Conservation (phyloP, 225 moss, liverwort and hornwort genomes). For the Pleurozium schreberi region DNA sequence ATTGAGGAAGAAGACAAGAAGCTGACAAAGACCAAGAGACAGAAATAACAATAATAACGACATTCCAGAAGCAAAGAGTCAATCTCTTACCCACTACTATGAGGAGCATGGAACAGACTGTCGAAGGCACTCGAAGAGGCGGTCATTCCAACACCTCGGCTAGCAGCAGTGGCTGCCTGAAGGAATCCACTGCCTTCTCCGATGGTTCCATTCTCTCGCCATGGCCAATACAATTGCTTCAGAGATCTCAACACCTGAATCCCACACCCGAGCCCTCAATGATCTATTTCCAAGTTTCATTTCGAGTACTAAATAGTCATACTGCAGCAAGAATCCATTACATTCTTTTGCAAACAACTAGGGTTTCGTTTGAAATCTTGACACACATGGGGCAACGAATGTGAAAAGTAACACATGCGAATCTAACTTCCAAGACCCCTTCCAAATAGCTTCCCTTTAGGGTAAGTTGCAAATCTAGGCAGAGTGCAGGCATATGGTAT, state of each 20-base stretch:
- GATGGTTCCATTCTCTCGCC: conserved; percentile 66
- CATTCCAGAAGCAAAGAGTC: not conserved
- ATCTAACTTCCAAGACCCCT: not conserved
- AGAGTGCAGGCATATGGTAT: not conserved
- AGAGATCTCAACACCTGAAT: conserved; percentile 31
- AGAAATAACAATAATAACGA: not conserved
- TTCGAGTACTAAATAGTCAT: not conserved
- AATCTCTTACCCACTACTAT: conserved; percentile 21
- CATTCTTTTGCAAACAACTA: not conserved
- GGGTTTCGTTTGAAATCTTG: not conserved
- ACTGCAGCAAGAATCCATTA: conserved; percentile 18
- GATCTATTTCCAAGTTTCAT: not conserved
- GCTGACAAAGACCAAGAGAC: too few relatives aligned
- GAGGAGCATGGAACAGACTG: conserved; percentile 30
- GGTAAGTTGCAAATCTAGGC: not conserved
- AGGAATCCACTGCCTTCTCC: conserved; percentile 76
- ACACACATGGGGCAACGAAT: not conserved
- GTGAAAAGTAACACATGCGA: not conserved
- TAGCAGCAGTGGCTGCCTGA: conserved; percentile 80
- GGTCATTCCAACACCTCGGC: conserved; percentile 57
- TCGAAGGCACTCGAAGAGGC: conserved; percentile 34
- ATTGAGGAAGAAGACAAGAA: not conserved
- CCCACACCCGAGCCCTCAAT: not conserved
- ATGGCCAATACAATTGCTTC: conserved; percentile 78
- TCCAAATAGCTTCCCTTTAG: not conserved